phyloP scores from a whole-genome alignment of 139 green algal genomes.

The Pleodorina starrii region DNA sequence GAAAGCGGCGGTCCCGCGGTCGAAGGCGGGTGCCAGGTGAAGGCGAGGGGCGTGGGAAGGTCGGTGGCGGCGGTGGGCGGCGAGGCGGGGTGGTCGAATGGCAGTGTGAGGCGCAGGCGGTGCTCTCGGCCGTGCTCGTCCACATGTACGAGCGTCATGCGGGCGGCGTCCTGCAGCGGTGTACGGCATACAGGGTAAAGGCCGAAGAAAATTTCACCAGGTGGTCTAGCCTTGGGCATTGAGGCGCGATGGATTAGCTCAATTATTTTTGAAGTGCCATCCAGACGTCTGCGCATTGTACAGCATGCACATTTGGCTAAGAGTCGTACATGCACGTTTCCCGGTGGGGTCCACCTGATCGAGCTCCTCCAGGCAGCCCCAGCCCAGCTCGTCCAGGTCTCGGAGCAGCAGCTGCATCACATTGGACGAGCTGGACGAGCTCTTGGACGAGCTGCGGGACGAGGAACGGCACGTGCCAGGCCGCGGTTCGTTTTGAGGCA shows the following conservation, averaged over 20 bases:
- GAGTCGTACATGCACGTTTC: too few species aligned
- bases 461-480: background rate
- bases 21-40: background rate
- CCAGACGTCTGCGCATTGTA: too few species aligned
- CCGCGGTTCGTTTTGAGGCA: too few species aligned
- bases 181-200: too few species aligned
- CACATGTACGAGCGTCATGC: background rate
- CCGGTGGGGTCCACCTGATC: background rate
- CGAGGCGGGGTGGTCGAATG: slow-evolving; percentile 22
- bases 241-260: too few species aligned
- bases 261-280: too few species aligned
- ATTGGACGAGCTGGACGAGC: background rate
- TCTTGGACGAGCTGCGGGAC: too few species aligned
- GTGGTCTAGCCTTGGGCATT: too few species aligned
- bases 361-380: slow-evolving; percentile 47
- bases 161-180: slow-evolving; percentile 33
- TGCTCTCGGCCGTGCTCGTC: background rate
- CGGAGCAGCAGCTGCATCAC: slow-evolving; percentile 35
- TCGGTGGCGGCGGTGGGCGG: slow-evolving; percentile 18
- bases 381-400: slow-evolving; percentile 52
- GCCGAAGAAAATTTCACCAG: too few species aligned
- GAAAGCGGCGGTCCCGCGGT: too few species aligned
- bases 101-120: slow-evolving; percentile 27
- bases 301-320: too few species aligned
- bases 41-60: slow-evolving; percentile 18